phyloP scores from a whole-genome alignment of 2,329 filamentous ascomycete genomes.

The Colletotrichum navitas region DNA sequence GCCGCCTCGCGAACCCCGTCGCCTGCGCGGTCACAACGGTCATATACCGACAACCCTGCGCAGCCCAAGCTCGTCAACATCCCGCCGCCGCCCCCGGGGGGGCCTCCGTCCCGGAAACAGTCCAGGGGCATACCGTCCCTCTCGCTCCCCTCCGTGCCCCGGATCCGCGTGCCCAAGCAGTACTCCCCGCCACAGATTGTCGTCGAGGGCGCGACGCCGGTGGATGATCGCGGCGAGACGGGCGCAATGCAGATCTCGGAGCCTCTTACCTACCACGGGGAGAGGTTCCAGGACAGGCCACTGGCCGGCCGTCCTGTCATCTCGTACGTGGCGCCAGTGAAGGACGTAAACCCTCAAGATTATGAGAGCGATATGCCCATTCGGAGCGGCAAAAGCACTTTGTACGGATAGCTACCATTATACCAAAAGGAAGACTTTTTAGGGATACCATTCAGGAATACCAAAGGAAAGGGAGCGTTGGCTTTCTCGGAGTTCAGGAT shows the following conservation, averaged over 20 bases:
- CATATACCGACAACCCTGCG: slow-evolving; percentile 13
- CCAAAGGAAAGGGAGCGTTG: no score
- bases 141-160: slow-evolving; percentile 54
- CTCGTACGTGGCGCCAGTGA: slow-evolving; percentile 7
- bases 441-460: no score
- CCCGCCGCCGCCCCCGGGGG: slow-evolving; percentile 43
- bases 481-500: not conserved
- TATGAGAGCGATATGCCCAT: slow-evolving; percentile 50
- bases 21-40: slow-evolving; percentile 19
- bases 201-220: slow-evolving; percentile 48
- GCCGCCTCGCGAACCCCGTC: slow-evolving; percentile 26
- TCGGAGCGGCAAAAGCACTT: slow-evolving; percentile 51
- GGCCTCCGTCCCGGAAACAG: slow-evolving; percentile 43
- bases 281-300: slow-evolving; percentile 47
- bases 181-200: slow-evolving; percentile 55
- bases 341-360: slow-evolving; percentile 24
- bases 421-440: no score
- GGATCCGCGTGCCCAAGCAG: slow-evolving; percentile 56
- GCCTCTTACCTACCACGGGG: slow-evolving; percentile 46
- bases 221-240: slow-evolving; percentile 44
- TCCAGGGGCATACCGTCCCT: slow-evolving; percentile 51
- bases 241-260: slow-evolving; percentile 49
- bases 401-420: slow-evolving; percentile 49
- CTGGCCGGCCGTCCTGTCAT: slow-evolving; percentile 36
- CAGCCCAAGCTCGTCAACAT: slow-evolving; percentile 13